Evolutionary conservation across 768 basidiomycete genomes (phyloP), one percentile per base, ranked within the genome.

Genomic region (Russula lepida): DNA sequence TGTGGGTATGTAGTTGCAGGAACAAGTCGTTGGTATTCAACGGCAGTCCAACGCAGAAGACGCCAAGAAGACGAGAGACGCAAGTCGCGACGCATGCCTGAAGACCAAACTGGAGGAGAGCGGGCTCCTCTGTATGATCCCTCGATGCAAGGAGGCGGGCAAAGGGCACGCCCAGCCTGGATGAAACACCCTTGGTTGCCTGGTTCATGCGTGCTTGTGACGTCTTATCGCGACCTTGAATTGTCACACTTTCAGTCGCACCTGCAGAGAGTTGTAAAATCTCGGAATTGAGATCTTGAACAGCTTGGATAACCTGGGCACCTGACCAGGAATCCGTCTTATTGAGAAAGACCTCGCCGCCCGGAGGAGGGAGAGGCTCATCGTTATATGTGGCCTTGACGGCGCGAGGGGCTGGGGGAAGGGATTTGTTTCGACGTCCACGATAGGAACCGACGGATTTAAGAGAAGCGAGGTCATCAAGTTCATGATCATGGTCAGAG

Each of bases 181-280:
- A 76, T 3, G 79, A 74, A 61, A 84, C 83, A 58, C 84, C 84
- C 56, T 83, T 79, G 70, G 81, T 78, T 39, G 80, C 79, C 66
- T 85, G 81, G 5, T 75, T 70, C 8, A 77, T 70, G 64, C 76
- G 78, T 25, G 78, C 67, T 13, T 75, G 71, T 19, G 77, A 68
- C 11, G 74, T 68, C 32, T 75, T 75, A 28, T 73, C 69, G 44
- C 74, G 72, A 57, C 72, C 76, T 39, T 74, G 74, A 68, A 85
- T 84, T 1, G 78, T 77, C 65, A 81, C 84, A 44, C 83, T 75
- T 71, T 91, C 88, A 17, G 85, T 84, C 7, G 85, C 87, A 25
- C 84, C 81, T 17, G 87, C 86, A 9, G 88, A 84, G 61, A 88
- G 87, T 64, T 88, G 88, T n/a, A 88, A 78, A 60, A 89, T 85